These are phyloP conservation scores for Dalbergia cochinchinensis DNA, from an alignment of 306 rosid genomes.

Conservation along the genomic window DNA sequence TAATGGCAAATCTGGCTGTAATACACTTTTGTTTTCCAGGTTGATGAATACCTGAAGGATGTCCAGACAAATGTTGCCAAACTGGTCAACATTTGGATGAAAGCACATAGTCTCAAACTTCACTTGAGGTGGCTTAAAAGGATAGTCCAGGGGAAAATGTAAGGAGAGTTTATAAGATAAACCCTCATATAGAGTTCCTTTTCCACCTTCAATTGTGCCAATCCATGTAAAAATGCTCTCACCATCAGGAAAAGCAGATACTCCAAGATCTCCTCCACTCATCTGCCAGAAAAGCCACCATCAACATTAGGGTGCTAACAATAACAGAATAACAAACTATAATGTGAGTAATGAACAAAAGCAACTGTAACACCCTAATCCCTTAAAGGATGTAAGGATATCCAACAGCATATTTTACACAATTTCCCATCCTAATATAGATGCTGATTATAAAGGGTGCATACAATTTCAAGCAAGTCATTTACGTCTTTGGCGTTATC, in stretches of 20 bases:
- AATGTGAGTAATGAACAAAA: neutral
- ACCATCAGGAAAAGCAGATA: slow-evolving; percentile 91
- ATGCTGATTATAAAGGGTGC: slow-evolving; percentile 1
- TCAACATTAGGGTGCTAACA: neutral
- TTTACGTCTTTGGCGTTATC: neutral
- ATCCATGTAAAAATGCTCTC: slow-evolving; percentile 94
- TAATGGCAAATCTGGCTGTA: slow-evolving; percentile 11
- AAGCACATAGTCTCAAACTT: slow-evolving; percentile 96
- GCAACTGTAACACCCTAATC: slow-evolving; percentile 19
- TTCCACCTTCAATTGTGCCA: slow-evolving; percentile 97
- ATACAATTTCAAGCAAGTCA: neutral
- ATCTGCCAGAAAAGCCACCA: slow-evolving; percentile 61
- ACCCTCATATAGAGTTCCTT: slow-evolving; percentile 88
- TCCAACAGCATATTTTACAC: slow-evolving; percentile 7
- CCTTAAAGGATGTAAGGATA: slow-evolving; percentile 12
- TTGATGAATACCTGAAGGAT: slow-evolving; percentile 81
- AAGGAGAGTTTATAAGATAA: slow-evolving; percentile 93
- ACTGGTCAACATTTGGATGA: slow-evolving; percentile 97
- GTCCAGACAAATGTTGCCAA: slow-evolving; percentile 98
- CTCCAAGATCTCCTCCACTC: slow-evolving; percentile 94
- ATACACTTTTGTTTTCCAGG: slow-evolving; percentile 10
- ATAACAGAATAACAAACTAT: slow-evolving; percentile 13
- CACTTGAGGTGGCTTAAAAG: slow-evolving; percentile 93
- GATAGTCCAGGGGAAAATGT: slow-evolving; percentile 88
- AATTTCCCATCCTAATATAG: slow-evolving; percentile 4